phyloP scores from a whole-genome alignment of 306 rosid genomes.

The Castanea sativa region DNA sequence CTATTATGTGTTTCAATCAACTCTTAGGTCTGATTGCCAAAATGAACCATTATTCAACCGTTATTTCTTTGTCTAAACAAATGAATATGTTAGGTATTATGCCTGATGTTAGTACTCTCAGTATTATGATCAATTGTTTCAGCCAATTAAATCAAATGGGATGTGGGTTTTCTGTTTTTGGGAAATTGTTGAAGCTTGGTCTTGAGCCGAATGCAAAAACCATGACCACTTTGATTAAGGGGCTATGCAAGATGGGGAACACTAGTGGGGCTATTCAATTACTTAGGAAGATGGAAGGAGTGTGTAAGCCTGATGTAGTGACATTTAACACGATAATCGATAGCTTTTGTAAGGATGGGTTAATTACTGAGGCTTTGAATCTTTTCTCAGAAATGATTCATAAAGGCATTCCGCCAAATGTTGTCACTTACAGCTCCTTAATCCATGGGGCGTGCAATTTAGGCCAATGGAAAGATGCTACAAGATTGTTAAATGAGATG shows the following conservation, averaged over 20 bases:
- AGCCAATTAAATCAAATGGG: neutral
- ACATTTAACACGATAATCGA: constrained; percentile 33
- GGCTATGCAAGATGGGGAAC: neutral
- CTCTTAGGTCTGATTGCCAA: neutral
- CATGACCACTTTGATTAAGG: neutral
- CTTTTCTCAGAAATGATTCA: constrained; percentile 19
- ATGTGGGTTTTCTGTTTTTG: neutral
- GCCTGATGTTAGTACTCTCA: neutral
- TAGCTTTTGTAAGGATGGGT: constrained; percentile 32
- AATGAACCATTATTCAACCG: neutral
- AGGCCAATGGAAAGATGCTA: constrained; percentile 29
- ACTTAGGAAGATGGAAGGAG: no score
- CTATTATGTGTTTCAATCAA: neutral
- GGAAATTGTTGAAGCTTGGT: neutral
- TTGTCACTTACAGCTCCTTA: constrained; percentile 33
- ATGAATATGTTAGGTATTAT: no score
- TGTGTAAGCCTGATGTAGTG: constrained; percentile 13
- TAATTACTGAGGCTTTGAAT: constrained; percentile 19
- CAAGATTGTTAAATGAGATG: constrained; percentile 35
- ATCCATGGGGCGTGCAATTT: constrained; percentile 27
- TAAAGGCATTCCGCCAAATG: constrained; percentile 23
- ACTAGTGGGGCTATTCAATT: no score
- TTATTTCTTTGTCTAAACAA: no score
- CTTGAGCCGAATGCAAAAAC: neutral
- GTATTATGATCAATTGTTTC: neutral